Percentiles rank a stretch among this genome's conserved stretches.
Evolutionary conservation across 2,329 filamentous ascomycete species (phyloP).

Genomic region (Fusarium pseudocircinatum): DNA sequence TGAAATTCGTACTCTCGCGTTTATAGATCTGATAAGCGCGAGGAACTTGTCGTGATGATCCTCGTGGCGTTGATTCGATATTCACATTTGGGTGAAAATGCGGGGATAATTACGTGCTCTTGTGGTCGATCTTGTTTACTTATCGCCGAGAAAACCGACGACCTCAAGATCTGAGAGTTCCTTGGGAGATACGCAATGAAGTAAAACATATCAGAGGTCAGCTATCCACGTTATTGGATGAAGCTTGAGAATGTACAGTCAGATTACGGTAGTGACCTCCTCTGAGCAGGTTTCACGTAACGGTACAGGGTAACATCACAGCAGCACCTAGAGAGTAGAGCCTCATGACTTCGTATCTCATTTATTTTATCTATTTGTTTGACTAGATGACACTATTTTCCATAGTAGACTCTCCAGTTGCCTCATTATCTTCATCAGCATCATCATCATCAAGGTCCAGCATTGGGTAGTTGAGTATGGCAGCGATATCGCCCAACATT

Average conservation of each 20-base stretch:
- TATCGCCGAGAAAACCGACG: background rate
- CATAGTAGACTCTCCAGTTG: conserved; percentile 37
- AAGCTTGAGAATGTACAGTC: background rate
- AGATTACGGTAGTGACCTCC: too few relatives aligned
- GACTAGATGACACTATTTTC: conserved; percentile 48
- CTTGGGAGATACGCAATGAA: background rate
- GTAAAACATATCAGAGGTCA: too few relatives aligned
- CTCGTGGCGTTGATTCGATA: background rate
- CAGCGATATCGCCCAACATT: conserved; percentile 86
- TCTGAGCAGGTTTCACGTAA: too few relatives aligned
- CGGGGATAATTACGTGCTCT: background rate
- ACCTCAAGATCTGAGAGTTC: background rate
- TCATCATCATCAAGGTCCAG: conserved; percentile 80
- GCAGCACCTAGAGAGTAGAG: background rate
- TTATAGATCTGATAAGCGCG: background rate
- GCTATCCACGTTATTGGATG: too few relatives aligned
- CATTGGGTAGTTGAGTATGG: conserved; percentile 89
- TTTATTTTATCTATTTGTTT: conserved; percentile 4
- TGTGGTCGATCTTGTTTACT: background rate
- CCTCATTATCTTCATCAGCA: conserved; percentile 51
- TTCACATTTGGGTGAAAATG: background rate
- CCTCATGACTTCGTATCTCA: conserved; percentile 11
- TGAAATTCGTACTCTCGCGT: background rate
- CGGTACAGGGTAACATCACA: conserved; percentile 5
- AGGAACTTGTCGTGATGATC: background rate